phyloP scores from a whole-genome alignment of 2,329 filamentous ascomycete genomes.

The Plenodomus biglobosus region DNA sequence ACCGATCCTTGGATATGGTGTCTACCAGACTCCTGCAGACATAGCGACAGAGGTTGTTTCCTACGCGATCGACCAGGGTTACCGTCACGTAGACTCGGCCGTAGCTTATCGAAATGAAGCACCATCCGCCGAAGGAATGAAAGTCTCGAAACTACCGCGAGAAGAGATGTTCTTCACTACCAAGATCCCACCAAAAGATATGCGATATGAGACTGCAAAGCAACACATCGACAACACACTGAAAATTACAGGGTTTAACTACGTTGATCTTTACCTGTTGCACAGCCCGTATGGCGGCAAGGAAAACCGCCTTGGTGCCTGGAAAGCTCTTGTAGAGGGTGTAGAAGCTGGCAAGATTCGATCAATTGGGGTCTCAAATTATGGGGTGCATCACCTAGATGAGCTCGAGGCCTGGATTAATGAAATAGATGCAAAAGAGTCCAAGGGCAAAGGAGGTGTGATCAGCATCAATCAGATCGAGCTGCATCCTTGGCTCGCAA shows the following conservation, averaged over 20 bases:
- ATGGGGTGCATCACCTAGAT: constrained; percentile 57
- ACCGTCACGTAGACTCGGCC: constrained; percentile 68
- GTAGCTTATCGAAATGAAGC: constrained; percentile 67
- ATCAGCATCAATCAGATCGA: constrained; percentile 82
- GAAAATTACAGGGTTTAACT: constrained; percentile 62
- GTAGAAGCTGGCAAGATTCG: constrained; percentile 55
- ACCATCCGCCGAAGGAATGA: constrained; percentile 66
- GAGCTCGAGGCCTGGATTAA: constrained; percentile 57
- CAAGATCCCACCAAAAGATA: constrained; percentile 65
- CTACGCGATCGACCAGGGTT: constrained; percentile 62
- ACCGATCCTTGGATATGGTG: constrained; percentile 61
- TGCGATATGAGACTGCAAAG: constrained; percentile 62
- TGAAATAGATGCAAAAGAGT: constrained; percentile 65
- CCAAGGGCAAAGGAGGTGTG: constrained; percentile 65
- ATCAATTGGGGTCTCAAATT: constrained; percentile 58
- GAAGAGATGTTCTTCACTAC: constrained; percentile 69
- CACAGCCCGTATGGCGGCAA: constrained; percentile 58
- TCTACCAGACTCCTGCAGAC: constrained; percentile 54
- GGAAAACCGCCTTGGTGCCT: constrained; percentile 53
- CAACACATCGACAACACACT: constrained; percentile 57
- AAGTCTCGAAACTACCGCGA: constrained; percentile 57
- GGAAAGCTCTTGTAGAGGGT: constrained; percentile 58
- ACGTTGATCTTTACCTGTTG: constrained; percentile 66
- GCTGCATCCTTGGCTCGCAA: constrained; percentile 82
- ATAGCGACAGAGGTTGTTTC: constrained; percentile 59